phyloP scores from a whole-genome alignment of 2,329 filamentous ascomycete species.

The Xylaria sp. region DNA sequence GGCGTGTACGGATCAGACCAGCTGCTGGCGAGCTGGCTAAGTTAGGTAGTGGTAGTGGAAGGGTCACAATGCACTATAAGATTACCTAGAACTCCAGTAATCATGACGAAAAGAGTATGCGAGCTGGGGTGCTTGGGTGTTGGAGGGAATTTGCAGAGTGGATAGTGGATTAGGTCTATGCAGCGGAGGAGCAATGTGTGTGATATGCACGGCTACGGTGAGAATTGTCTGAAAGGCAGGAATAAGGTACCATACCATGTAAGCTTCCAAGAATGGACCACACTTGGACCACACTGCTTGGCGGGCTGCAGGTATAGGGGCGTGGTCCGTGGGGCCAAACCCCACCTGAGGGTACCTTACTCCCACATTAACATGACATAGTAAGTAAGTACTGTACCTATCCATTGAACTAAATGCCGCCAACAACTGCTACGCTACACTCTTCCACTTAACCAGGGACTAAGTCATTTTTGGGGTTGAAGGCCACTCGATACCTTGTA shows the following conservation, averaged over 20 bases:
- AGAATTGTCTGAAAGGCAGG: constrained; percentile 17
- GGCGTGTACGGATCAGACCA: constrained; percentile 13
- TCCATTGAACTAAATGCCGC: background rate
- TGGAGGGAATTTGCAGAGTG: constrained; percentile 27
- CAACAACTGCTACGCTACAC: constrained; percentile 4
- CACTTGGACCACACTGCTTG: constrained; percentile 3
- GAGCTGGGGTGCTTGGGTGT: background rate
- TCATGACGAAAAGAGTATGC: constrained; percentile 27
- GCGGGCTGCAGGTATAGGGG: constrained; percentile 26
- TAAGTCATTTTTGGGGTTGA: background rate
- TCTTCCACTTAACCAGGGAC: constrained; percentile 14
- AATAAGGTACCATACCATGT: constrained; percentile 6
- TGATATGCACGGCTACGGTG: constrained; percentile 15
- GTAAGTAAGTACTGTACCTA: background rate
- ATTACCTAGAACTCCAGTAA: constrained; percentile 16
- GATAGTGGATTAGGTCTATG: constrained; percentile 5
- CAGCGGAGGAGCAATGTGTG: constrained; percentile 3
- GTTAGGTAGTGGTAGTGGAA: background rate
- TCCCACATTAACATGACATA: background rate
- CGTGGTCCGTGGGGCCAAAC: constrained; percentile 20
- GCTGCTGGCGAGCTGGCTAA: background rate
- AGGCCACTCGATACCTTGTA: background rate
- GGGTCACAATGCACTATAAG: constrained; percentile 19
- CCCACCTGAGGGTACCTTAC: constrained; percentile 4
- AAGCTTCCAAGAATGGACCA: constrained; percentile 25